Evolutionary conservation across 768 basidiomycete genomes (phyloP).

Genomic region (Agaricus subrufescens): DNA sequence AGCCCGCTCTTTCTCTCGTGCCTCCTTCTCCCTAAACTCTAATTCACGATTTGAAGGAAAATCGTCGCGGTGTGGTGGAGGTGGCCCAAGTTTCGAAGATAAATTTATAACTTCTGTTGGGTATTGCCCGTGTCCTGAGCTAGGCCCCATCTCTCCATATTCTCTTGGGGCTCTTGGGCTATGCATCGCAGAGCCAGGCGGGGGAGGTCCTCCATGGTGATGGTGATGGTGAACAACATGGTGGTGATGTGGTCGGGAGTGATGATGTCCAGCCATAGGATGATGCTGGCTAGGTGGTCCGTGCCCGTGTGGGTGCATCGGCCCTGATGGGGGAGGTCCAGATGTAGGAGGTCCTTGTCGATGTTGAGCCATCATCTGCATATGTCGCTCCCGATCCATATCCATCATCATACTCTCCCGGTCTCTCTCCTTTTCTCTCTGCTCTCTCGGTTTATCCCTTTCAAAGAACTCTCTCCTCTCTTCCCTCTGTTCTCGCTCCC

Average conservation of each 20-base stretch:
- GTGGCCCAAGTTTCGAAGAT: constrained; percentile 31
- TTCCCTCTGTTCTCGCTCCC: constrained; percentile 22
- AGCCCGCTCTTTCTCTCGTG: constrained; percentile 15
- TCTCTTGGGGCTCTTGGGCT: constrained; percentile 21
- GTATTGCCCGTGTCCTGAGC: constrained; percentile 31
- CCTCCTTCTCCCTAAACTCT: constrained; percentile 14
- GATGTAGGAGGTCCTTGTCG: constrained; percentile 23
- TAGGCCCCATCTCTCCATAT: constrained; percentile 28
- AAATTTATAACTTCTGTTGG: constrained; percentile 51
- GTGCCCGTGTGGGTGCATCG: constrained; percentile 24
- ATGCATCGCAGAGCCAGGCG: constrained; percentile 10
- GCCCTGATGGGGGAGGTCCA: constrained; percentile 16
- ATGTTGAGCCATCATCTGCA: constrained; percentile 20
- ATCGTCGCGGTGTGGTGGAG: constrained; percentile 31
- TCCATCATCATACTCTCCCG: constrained; percentile 15
- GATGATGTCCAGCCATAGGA: constrained; percentile 33
- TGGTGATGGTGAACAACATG: constrained; percentile 43
- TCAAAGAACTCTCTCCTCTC: constrained; percentile 24
- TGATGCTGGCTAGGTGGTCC: constrained; percentile 26
- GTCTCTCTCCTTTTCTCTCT: constrained; percentile 22
- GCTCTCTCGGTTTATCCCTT: constrained; percentile 25
- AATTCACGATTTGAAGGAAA: constrained; percentile 16
- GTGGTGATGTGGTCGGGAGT: constrained; percentile 47
- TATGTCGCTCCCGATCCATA: constrained; percentile 9
- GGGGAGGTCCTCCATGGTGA: constrained; percentile 21